Evolutionary conservation across 768 basidiomycete genomes (phyloP).

Genomic region (Piloderma croceum): DNA sequence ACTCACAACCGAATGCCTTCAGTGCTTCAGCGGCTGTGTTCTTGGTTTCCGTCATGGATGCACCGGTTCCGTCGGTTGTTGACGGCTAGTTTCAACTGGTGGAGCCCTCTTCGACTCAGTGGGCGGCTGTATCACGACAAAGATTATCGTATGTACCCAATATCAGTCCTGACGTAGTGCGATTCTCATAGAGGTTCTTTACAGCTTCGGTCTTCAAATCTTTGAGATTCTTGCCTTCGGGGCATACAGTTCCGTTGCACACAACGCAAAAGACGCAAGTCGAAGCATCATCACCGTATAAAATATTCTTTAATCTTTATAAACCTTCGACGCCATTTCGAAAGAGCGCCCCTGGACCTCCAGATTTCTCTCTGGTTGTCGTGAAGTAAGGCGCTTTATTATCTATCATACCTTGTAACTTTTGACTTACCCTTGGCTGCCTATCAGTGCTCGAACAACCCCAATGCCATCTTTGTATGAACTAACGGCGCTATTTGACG

Average conservation of each 20-base stretch:
- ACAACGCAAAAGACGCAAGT: slow-evolving; percentile 17
- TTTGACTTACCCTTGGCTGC: background rate
- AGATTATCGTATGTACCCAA: slow-evolving; percentile 42
- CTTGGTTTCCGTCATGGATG: slow-evolving; percentile 24
- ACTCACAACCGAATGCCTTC: slow-evolving; percentile 9
- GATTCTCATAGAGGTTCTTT: slow-evolving; percentile 2
- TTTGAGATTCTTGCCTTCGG: slow-evolving; percentile 67
- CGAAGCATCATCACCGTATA: slow-evolving; percentile 51
- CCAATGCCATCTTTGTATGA: slow-evolving; percentile 79
- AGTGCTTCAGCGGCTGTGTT: slow-evolving; percentile 27
- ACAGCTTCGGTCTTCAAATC: slow-evolving; percentile 64
- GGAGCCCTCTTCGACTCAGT: slow-evolving; percentile 52
- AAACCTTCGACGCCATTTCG: slow-evolving; percentile 85
- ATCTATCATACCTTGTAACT: background rate
- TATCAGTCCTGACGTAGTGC: background rate
- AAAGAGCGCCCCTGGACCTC: slow-evolving; percentile 67
- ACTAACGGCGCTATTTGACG: slow-evolving; percentile 63
- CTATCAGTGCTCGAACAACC: slow-evolving; percentile 77
- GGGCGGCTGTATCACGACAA: slow-evolving; percentile 45
- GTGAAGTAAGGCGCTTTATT: slow-evolving; percentile 63
- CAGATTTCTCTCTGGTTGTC: slow-evolving; percentile 84
- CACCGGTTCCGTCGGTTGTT: slow-evolving; percentile 27
- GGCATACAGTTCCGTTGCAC: slow-evolving; percentile 48
- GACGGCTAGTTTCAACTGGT: slow-evolving; percentile 48
- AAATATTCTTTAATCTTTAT: slow-evolving; percentile 85